These are phyloP conservation scores for Kurtzmaniella quercitrusa DNA, from an alignment of 1,139 yeast species.

Conservation along the genomic window DNA sequence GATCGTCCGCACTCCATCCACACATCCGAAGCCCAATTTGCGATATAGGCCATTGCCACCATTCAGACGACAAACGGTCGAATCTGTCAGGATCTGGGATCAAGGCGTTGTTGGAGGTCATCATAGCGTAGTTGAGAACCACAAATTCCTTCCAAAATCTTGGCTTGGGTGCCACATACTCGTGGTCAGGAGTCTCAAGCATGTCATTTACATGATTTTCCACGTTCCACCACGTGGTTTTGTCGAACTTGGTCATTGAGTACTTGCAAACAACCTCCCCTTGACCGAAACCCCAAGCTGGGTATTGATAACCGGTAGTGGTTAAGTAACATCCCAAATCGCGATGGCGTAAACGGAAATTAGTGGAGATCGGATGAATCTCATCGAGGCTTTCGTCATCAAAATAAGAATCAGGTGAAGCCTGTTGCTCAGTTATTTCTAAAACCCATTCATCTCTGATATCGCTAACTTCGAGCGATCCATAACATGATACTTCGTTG, in stretches of 20 bases:
- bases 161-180: conserved; percentile 62
- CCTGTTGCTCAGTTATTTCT: conserved; percentile 57
- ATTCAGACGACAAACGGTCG: conserved; percentile 61
- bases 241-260: conserved; percentile 48
- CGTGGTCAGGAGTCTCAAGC: conserved; percentile 31
- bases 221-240: conserved; percentile 78
- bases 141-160: conserved; percentile 68
- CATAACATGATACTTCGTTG: conserved; percentile 70
- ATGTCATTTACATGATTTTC: conserved; percentile 58
- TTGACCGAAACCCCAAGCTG: conserved; percentile 79
- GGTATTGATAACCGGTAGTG: conserved; percentile 67
- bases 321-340: conserved; percentile 69
- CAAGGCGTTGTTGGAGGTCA: conserved; percentile 72
- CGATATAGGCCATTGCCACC: conserved; percentile 83
- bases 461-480: conserved; percentile 52
- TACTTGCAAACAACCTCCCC: conserved; percentile 73
- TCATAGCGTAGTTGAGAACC: conserved; percentile 71
- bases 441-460: conserved; percentile 68
- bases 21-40: conserved; percentile 67
- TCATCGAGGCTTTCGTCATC: conserved; percentile 36
- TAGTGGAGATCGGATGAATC: conserved; percentile 68
- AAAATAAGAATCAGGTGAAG: conserved; percentile 47
- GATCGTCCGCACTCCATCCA: conserved; percentile 49
- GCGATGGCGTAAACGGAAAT: conserved; percentile 60
- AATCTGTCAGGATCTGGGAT: conserved; percentile 68